A percentile compares a stretch with the other conserved stretches of the same genome.
Evolutionary conservation across 257 asterid species (phyloP).

Genomic region (Nicotiana noctiflora): DNA sequence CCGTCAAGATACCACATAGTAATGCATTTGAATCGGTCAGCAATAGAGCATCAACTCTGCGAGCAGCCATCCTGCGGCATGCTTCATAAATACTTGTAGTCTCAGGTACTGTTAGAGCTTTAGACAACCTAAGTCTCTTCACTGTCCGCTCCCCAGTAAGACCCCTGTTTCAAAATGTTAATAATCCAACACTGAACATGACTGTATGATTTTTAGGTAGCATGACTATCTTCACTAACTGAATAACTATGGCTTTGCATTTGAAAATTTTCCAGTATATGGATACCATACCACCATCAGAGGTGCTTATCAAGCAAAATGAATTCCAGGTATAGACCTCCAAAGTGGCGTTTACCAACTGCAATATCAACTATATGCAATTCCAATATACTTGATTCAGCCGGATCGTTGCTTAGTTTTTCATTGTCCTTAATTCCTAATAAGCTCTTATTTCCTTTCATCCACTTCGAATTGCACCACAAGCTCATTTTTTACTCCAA

Average conservation of each 20-base stretch:
- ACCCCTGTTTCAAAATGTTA: conserved; percentile 44
- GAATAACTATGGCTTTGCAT: not conserved
- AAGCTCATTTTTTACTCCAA: not conserved
- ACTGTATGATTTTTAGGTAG: not conserved
- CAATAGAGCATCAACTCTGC: conserved; percentile 81
- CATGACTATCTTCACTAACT: not conserved
- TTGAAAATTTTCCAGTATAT: not conserved
- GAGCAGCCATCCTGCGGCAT: conserved; percentile 80
- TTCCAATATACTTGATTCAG: not conserved
- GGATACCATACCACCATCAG: not conserved
- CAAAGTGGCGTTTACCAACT: not conserved
- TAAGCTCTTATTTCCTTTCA: not conserved
- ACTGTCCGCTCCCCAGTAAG: conserved; percentile 87
- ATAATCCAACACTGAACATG: not conserved
- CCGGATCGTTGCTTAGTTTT: not conserved
- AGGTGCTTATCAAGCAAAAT: not conserved
- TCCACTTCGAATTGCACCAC: not conserved
- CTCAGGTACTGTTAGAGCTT: conserved; percentile 81
- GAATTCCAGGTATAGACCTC: not conserved
- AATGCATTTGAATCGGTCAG: conserved; percentile 92
- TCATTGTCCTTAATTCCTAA: not conserved
- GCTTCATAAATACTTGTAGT: conserved; percentile 75
- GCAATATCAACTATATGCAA: not conserved
- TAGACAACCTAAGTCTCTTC: conserved; percentile 72
- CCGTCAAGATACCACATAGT: conserved; percentile 88